Evolutionary conservation across 2,329 filamentous ascomycete genomes (phyloP).

Genomic region (Claviceps spartinae): DNA sequence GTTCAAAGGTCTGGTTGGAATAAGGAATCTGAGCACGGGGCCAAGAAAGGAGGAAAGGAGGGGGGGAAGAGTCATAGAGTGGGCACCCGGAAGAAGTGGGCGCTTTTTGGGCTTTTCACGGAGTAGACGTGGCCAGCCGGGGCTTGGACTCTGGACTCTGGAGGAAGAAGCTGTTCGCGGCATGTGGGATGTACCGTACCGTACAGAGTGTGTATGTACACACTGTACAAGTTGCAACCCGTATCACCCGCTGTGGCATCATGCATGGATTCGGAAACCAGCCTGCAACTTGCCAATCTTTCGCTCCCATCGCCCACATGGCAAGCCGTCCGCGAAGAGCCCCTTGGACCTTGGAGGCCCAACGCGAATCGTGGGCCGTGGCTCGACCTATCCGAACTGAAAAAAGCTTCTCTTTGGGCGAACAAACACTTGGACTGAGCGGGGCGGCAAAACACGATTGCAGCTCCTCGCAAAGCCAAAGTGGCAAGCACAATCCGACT

Average conservation of each 20-base stretch:
- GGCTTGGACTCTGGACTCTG: no score
- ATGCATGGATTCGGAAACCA: no score
- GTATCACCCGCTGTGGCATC: no score
- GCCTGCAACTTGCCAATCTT: background rate
- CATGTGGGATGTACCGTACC: background rate
- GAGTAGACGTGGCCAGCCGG: no score
- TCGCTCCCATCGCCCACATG: background rate
- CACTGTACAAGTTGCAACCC: no score
- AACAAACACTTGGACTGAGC: no score
- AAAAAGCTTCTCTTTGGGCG: no score
- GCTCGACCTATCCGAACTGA: background rate
- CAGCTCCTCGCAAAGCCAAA: no score
- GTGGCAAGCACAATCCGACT: no score
- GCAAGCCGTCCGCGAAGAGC: background rate
- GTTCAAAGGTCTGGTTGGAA: background rate
- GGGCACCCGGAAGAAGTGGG: background rate
- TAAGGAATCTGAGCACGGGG: constrained; percentile 3
- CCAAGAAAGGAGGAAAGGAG: background rate
- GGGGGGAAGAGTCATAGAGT: background rate
- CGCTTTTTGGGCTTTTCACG: background rate
- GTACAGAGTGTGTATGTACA: background rate
- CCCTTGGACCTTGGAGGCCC: background rate
- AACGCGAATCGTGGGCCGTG: background rate
- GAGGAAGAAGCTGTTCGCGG: background rate
- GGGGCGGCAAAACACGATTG: no score